These are phyloP conservation scores for Setaria viridis DNA, from an alignment of 202 grass and related monocot species.

Conservation along the genomic window DNA sequence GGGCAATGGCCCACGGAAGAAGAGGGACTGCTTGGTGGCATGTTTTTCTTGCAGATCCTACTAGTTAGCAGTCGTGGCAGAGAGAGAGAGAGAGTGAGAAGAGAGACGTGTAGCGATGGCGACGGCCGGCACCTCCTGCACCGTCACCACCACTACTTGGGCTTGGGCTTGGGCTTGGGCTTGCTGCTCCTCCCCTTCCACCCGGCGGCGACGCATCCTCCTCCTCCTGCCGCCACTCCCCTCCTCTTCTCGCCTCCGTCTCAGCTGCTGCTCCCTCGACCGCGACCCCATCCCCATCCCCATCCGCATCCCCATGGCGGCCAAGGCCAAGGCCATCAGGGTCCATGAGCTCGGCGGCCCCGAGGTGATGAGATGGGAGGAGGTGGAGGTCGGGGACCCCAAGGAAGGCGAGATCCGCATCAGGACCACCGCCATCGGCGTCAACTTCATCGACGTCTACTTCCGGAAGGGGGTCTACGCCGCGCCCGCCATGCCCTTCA, in stretches of 20 bases:
- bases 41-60: too few species aligned
- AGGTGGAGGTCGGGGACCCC: conserved; percentile 73
- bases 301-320: neutral
- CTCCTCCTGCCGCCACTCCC: neutral
- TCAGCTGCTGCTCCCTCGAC: neutral
- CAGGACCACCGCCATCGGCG: conserved; percentile 79
- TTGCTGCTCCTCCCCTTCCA: neutral
- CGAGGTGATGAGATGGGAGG: conserved; percentile 79
- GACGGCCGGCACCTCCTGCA: too few species aligned
- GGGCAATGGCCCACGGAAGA: too few species aligned
- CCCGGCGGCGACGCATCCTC: too few species aligned
- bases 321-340: conserved; percentile 57
- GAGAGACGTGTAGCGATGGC: too few species aligned
- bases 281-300: too few species aligned
- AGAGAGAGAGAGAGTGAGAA: too few species aligned
- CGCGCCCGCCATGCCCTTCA: conserved; percentile 53
- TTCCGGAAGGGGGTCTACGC: conserved; percentile 72
- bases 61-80: too few species aligned
- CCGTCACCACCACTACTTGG: too few species aligned
- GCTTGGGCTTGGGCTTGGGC: neutral
- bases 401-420: conserved; percentile 83
- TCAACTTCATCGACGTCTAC: conserved; percentile 91
- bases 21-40: too few species aligned
- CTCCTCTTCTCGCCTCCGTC: neutral
- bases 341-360: conserved; percentile 68